Evolutionary conservation across 1,284 basidiomycete genomes (phyloP).

Genomic region (Pholiota adiposa): DNA sequence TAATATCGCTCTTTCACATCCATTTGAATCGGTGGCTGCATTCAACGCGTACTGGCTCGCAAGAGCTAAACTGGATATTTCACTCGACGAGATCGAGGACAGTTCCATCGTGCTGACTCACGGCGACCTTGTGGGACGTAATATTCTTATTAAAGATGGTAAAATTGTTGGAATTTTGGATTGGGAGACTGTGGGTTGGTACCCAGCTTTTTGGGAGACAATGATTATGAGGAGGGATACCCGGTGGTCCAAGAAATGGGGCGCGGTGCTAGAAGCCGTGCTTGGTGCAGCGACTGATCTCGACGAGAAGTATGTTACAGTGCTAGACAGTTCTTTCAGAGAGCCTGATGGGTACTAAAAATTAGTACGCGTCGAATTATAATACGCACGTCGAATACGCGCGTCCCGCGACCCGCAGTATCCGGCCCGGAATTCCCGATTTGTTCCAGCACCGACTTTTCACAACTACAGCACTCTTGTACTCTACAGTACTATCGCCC

Average conservation of each 20-base stretch:
- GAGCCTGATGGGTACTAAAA: neutral
- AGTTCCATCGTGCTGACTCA: constrained; percentile 16
- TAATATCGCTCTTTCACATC: neutral
- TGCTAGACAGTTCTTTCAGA: neutral
- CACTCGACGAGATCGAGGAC: neutral
- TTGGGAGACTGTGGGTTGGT: constrained; percentile 27
- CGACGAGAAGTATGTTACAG: neutral
- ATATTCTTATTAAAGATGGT: constrained; percentile 23
- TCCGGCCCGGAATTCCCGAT: no score
- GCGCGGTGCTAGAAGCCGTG: neutral
- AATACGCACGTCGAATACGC: no score
- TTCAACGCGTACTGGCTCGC: neutral
- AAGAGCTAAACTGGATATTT: neutral
- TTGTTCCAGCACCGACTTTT: no score
- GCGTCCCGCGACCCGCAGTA: no score
- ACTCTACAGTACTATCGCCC: no score
- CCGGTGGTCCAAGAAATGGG: neutral
- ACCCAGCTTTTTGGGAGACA: constrained; percentile 27
- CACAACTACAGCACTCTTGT: no score
- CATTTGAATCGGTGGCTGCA: neutral
- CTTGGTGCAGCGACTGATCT: neutral
- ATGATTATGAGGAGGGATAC: neutral
- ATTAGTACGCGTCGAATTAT: no score
- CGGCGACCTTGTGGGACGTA: constrained; percentile 21
- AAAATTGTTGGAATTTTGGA: constrained; percentile 22